Evolutionary conservation across 1,139 yeast genomes (phyloP).

Genomic region (Meyerozyma elateridarum): DNA sequence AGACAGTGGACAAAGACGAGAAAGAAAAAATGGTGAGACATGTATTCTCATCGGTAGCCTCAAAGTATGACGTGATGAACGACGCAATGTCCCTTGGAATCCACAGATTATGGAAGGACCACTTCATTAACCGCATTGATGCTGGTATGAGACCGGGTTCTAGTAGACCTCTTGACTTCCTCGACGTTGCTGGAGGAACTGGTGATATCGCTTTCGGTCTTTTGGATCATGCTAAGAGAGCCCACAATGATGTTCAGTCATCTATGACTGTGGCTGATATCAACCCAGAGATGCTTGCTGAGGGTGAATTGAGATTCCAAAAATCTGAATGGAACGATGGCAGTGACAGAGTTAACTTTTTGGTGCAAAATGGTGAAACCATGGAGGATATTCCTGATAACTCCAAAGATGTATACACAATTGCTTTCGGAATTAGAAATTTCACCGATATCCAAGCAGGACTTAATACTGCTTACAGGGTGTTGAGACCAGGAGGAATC

Average conservation of each 20-base stretch:
- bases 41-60: slow-evolving; percentile 92
- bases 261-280: slow-evolving; percentile 92
- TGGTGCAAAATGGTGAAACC: slow-evolving; percentile 90
- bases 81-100: slow-evolving; percentile 97
- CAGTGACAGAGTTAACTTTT: slow-evolving; percentile 62
- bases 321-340: slow-evolving; percentile 49
- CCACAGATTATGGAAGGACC: slow-evolving; percentile 92
- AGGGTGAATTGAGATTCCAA: slow-evolving; percentile 75
- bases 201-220: slow-evolving; percentile 98
- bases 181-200: slow-evolving; percentile 98
- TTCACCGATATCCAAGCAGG: slow-evolving; percentile 95
- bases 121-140: slow-evolving; percentile 80
- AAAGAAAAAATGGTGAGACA: slow-evolving; percentile 85
- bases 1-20: slow-evolving; percentile 72
- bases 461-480: slow-evolving; percentile 87
- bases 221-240: slow-evolving; percentile 80
- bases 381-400: slow-evolving; percentile 79
- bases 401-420: slow-evolving; percentile 92
- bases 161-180: slow-evolving; percentile 67
- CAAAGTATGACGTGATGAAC: slow-evolving; percentile 92
- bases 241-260: slow-evolving; percentile 69
- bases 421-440: slow-evolving; percentile 95
- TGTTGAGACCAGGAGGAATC: slow-evolving; percentile 96
- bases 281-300: slow-evolving; percentile 91
- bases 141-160: slow-evolving; percentile 94